Base-by-base conservation (phyloP, 768 basidiomycete genomes). In the Suillus spraguei region DNA sequence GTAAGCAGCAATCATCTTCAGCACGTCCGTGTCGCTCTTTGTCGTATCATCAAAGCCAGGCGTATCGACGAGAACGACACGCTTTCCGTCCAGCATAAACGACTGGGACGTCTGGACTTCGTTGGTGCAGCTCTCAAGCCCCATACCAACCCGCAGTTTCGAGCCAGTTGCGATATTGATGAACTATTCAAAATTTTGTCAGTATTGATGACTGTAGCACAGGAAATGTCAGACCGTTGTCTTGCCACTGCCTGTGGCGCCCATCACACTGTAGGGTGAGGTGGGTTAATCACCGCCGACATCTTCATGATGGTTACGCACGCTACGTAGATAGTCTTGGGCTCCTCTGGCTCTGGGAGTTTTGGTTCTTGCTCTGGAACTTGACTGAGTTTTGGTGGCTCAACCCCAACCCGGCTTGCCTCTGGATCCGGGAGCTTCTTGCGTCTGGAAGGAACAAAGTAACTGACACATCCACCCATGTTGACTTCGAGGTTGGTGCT, bases 1-100 rank as follows among this genome's bases (percentile, higher is more conserved):
- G 67, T 76, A 76, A 20, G 53, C 80, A 63, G 84, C 81, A 33
- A 85, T 85, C 78, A 83, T 79, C 50, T 76, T 79, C 44, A 86
- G 66, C 35, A 86, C 78, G 41, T 83, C 83, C 1, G 80, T 79
- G 65, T 86, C 85, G 41, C 80, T 83, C 64, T 77, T 69, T 35
- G 60, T 68, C 4, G 85, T 83, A 64, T 87, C 85, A 69, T 87
- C 86, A 67, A 87, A 88, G 1, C 87, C 87, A 8, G 87, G 87
- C 0, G 87, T 88, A 64, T 88, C 87, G 60, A 88, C 79, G 35
- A 88, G 72, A 14, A 77, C 75, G 39, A 87, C 76, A n/a, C 64
- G 71, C 10, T 75, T 74, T 7, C 78, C 79, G 59, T 68, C 68
- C 16, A 75, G 44, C 50, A 60, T 32, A 41, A 75, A 77, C 49